Evolutionary conservation across 1,284 basidiomycete genomes (phyloP), one percentile per base, ranked within the genome.

Genomic region (Inonotus hispidus): DNA sequence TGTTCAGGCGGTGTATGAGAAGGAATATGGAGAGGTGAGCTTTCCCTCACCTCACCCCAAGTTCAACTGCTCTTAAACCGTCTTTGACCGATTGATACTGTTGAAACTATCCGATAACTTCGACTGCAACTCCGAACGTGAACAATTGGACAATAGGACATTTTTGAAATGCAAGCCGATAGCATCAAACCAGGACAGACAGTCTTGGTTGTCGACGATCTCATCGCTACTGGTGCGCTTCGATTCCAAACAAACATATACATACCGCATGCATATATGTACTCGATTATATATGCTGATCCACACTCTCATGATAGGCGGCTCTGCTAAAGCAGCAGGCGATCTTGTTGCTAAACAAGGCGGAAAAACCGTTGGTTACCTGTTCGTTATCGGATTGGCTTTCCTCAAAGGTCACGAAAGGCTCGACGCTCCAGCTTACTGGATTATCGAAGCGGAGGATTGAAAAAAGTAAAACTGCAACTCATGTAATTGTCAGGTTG

Each of bases 121-220:
- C n/a, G n/a, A n/a, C n/a, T n/a, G n/a, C n/a, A n/a, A n/a, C n/a
- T n/a, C n/a, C n/a, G n/a, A n/a, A 16, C 3, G 27, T 19, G 11
- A 29, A 2, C n/a, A 16, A 29, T 52, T 35, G 11, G 16, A 16
- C 50, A 27, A 23, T 23, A 94, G 90, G 95, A 98, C 71, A 78
- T 84, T 11, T 97, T 98, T 70, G 95, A 99, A 77, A 96, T 99
- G 85, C 97, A 99, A 75, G 80, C 83, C 45, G 91, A 88, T 61
- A 88, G 92, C 1, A 92, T 99, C 70, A 75, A 83, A 67, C 81
- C 86, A 1, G 93, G 93, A 37, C 89, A 96, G 71, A 91, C 79
- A 60, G 93, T 95, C 32, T 74, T 99, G 45, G 82, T 99, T 53
- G 81, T 99, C 35, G 97, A 99, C 74, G 97, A 99, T 74, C 80